phyloP scores from a whole-genome alignment of 768 basidiomycete species.

The Arthromyces matolae region DNA sequence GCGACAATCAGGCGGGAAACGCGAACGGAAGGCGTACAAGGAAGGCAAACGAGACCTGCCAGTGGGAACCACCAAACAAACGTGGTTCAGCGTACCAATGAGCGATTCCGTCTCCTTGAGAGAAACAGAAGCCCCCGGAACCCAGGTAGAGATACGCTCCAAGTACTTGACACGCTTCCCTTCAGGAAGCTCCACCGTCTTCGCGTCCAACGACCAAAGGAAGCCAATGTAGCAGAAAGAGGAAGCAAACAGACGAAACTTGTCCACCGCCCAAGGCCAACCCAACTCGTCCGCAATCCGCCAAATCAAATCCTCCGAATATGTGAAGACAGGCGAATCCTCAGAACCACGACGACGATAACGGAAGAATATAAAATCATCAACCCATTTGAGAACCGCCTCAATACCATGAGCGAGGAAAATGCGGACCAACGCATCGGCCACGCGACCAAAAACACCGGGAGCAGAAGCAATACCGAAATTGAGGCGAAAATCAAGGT shows the following conservation, averaged over 20 bases:
- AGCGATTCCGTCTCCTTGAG: constrained; percentile 22
- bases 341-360: neutral
- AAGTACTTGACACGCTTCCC: neutral
- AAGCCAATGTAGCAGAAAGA: constrained; percentile 3
- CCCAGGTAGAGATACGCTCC: constrained; percentile 16
- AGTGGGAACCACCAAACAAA: constrained; percentile 25
- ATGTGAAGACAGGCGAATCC: neutral
- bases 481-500: neutral
- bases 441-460: neutral
- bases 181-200: neutral
- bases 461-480: neutral
- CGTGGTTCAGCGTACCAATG: constrained; percentile 34
- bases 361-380: neutral
- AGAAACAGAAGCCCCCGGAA: constrained; percentile 17
- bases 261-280: neutral
- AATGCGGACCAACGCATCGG: neutral
- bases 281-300: neutral
- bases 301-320: neutral
- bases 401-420: neutral
- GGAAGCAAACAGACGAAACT: neutral
- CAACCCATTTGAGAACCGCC: neutral
- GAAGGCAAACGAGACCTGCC: constrained; percentile 28
- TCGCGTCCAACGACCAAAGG: neutral
- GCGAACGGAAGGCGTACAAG: constrained; percentile 24
- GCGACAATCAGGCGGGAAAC: constrained; percentile 17